Base-by-base conservation (phyloP, 2,329 filamentous ascomycete genomes). In the Aspergillus ruber region DNA sequence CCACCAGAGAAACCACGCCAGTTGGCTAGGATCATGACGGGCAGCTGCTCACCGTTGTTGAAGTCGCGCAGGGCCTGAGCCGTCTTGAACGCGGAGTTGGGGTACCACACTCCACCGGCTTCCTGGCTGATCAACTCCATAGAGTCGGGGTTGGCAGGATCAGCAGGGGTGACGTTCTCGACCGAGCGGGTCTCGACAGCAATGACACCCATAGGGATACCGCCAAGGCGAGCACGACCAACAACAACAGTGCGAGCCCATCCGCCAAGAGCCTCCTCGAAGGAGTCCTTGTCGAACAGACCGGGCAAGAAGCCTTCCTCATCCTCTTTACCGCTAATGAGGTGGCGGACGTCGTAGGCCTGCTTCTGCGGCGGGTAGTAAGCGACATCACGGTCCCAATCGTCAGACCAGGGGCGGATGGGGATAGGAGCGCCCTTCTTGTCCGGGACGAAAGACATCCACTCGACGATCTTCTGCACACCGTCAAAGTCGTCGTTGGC, bases 1-100 rank as follows among this genome's bases (percentile, higher is more conserved):
- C 93, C 93, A 77, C 93, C 93, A 58, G 93, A 98, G 88, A 98
- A 98, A 78, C 93, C 93, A 83, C 93, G 86, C 93, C 93, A 98
- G 81, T 98, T 98, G 74, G 93, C 93, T 55, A 98, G 83, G 67
- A 98, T 98, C 90, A 98, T 97, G 57, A 98, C 77, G 48, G 93
- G 93, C 65, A 98, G 80, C 76, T 98, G 93, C 75, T 98, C 93
- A 68, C 93, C 93, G 57, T 95, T 83, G 82, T 98, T 98, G 82
- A 98, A 98, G 77, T 98, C 93, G 63, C 86, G 90, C 75, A 98
- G 95, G 48, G 93, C 93, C 73, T 98, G 93, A 3, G 93, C 93
- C 53, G 93, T 98, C 86, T 98, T 98, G 84, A 91, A 98, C 20
- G 93, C 93, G 9, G 91, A 97, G 81, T 98, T 98, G 66, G 93